phyloP scores from a whole-genome alignment of 306 rosid species.

The Canavalia gladiata region DNA sequence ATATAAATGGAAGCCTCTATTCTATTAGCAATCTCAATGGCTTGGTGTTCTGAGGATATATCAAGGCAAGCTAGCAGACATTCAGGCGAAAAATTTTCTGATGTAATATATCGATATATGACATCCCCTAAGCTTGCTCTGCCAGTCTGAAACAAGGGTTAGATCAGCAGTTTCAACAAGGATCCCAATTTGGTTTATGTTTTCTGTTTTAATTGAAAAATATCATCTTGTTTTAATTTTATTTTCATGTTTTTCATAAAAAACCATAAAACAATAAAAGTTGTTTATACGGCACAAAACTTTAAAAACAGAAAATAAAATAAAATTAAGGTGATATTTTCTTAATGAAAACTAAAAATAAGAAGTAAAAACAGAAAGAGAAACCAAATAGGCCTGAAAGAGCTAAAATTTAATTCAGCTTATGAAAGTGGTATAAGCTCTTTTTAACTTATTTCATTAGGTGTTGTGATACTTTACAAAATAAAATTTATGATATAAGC shows the following conservation, averaged over 20 bases:
- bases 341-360: too few relatives aligned
- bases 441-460: not conserved
- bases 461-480: too few relatives aligned
- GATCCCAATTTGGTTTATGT: too few relatives aligned
- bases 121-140: slow-evolving; percentile 86
- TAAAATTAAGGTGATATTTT: too few relatives aligned
- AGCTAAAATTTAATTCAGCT: not conserved
- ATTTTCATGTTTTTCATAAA: too few relatives aligned
- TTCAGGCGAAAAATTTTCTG: slow-evolving; percentile 81
- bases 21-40: slow-evolving; percentile 82
- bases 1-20: slow-evolving; percentile 79
- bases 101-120: slow-evolving; percentile 70
- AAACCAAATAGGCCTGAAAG: too few relatives aligned
- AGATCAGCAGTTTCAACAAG: slow-evolving; percentile 18
- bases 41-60: slow-evolving; percentile 89
- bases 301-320: too few relatives aligned
- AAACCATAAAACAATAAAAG: too few relatives aligned
- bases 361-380: too few relatives aligned
- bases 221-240: too few relatives aligned
- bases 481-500: not conserved
- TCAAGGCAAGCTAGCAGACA: slow-evolving; percentile 78
- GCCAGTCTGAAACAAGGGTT: slow-evolving; percentile 72
- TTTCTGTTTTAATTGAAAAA: too few relatives aligned
- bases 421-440: not conserved
- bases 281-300: too few relatives aligned